A percentile compares a stretch with the other conserved stretches of the same genome.
Evolutionary conservation across 257 asterid species (phyloP).

Genomic region (Echites panduratus): DNA sequence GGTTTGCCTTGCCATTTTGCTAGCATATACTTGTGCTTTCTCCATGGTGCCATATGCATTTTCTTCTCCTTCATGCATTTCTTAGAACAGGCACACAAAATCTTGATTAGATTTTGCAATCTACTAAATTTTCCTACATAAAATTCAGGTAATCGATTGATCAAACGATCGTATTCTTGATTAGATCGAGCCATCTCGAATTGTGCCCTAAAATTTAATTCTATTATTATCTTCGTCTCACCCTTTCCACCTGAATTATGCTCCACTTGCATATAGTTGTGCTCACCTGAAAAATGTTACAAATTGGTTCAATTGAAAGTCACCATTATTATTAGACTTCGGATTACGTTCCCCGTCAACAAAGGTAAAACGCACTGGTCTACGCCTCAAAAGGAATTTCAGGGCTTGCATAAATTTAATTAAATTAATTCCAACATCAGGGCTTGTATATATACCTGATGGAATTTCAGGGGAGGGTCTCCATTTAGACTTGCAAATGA

Average conservation of each 20-base stretch:
- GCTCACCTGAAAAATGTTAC: slow-evolving; percentile 23
- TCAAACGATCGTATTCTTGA: slow-evolving; percentile 27
- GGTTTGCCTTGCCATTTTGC: slow-evolving; percentile 39
- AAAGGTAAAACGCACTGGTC: too few relatives aligned
- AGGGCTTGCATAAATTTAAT: too few relatives aligned
- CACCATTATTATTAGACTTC: too few relatives aligned
- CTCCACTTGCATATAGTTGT: slow-evolving; percentile 33
- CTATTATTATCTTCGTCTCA: slow-evolving; percentile 30
- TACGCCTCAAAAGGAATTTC: too few relatives aligned
- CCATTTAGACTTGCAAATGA: slow-evolving; percentile 36
- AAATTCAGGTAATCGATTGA: slow-evolving; percentile 24
- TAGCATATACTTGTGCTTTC: slow-evolving; percentile 41
- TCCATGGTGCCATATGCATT: slow-evolving; percentile 47
- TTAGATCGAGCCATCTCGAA: slow-evolving; percentile 33
- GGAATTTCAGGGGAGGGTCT: slow-evolving; percentile 25
- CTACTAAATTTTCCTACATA: slow-evolving; percentile 34
- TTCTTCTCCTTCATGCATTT: slow-evolving; percentile 33
- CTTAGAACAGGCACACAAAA: slow-evolving; percentile 35
- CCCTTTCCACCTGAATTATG: slow-evolving; percentile 15
- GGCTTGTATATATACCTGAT: slow-evolving; percentile 23
- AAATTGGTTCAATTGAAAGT: not conserved
- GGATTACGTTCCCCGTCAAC: too few relatives aligned
- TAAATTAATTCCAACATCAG: too few relatives aligned
- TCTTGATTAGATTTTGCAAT: slow-evolving; percentile 26
- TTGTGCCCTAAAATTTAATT: slow-evolving; percentile 31